Conservation (phyloP, 108 stramenopile species). For the Stephanodiscus triporus region DNA sequence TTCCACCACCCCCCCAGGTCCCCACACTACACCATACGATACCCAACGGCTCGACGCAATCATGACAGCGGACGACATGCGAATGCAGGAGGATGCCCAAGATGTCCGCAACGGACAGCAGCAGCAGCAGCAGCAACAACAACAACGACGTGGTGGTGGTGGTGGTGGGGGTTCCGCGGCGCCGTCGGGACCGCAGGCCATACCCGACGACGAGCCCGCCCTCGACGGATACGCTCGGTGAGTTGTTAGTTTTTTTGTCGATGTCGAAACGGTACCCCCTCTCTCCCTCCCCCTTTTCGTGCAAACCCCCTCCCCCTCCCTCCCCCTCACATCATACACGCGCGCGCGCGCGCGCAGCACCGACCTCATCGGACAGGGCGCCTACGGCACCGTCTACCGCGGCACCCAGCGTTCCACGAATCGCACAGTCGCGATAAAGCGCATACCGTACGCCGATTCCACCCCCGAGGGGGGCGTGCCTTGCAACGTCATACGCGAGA, state of each 20-base stretch:
- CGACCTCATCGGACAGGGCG: conserved; percentile 98
- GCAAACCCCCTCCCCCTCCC: neutral
- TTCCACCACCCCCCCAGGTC: too few relatives aligned
- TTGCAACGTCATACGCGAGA: conserved; percentile 92
- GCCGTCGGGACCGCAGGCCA: conserved; percentile 23
- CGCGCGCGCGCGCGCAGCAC: conserved; percentile 58
- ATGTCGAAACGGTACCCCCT: too few relatives aligned
- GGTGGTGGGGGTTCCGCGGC: too few relatives aligned
- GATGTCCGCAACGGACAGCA: conserved; percentile 12
- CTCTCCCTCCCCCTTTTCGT: neutral
- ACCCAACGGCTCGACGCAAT: too few relatives aligned
- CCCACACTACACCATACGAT: too few relatives aligned
- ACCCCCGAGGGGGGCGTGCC: conserved; percentile 91
- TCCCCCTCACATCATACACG: neutral
- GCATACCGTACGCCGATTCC: conserved; percentile 85
- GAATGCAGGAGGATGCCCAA: conserved; percentile 44
- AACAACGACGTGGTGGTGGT: conserved; percentile 9
- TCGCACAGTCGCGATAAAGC: conserved; percentile 88
- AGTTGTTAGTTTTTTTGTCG: too few relatives aligned
- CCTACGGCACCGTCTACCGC: conserved; percentile 99
- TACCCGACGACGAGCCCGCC: conserved; percentile 77
- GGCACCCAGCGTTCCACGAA: conserved; percentile 84
- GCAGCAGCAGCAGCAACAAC: conserved; percentile 17
- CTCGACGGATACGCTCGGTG: conserved; percentile 85
- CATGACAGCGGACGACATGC: too few relatives aligned